Evolutionary conservation across 1,284 basidiomycete genomes (phyloP).

Genomic region (Ustilago xerochloae): DNA sequence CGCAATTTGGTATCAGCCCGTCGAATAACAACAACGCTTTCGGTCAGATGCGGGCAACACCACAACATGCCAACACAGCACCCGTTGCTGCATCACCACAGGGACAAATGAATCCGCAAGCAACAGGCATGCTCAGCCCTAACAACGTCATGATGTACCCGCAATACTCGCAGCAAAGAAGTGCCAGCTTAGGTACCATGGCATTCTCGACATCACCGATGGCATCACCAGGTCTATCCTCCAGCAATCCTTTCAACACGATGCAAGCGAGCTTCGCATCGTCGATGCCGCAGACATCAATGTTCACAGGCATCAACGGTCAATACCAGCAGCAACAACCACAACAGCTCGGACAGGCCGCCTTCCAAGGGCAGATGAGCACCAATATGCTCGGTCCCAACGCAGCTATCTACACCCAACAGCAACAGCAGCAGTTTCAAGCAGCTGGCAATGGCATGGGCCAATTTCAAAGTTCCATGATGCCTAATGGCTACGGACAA

Average conservation of each 20-base stretch:
- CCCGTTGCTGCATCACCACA: slow-evolving; percentile 5
- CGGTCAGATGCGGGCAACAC: slow-evolving; percentile 11
- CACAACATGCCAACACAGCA: slow-evolving; percentile 33
- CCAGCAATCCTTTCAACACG: slow-evolving; percentile 34
- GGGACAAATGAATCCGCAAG: slow-evolving; percentile 2
- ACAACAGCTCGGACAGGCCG: slow-evolving; percentile 35
- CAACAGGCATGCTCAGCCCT: slow-evolving; percentile 30
- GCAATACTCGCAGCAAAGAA: slow-evolving; percentile 37
- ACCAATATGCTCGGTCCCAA: slow-evolving; percentile 7
- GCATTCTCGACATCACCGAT: slow-evolving; percentile 39
- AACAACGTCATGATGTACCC: slow-evolving; percentile 26
- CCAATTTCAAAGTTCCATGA: slow-evolving; percentile 12
- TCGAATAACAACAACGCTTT: slow-evolving; percentile 13
- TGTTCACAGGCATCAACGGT: background rate
- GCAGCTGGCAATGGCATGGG: background rate
- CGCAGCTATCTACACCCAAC: slow-evolving; percentile 14
- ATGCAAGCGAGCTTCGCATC: slow-evolving; percentile 13
- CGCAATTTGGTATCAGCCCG: slow-evolving; percentile 20
- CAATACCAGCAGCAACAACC: slow-evolving; percentile 23
- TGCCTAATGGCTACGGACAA: slow-evolving; percentile 31
- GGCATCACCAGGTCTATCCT: slow-evolving; percentile 16
- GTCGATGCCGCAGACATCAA: slow-evolving; percentile 13
- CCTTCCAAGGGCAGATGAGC: slow-evolving; percentile 17
- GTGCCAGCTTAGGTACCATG: slow-evolving; percentile 43
- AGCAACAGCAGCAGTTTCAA: slow-evolving; percentile 16